Conservation (phyloP, 305 asterid species). For the Rubia occidens region DNA sequence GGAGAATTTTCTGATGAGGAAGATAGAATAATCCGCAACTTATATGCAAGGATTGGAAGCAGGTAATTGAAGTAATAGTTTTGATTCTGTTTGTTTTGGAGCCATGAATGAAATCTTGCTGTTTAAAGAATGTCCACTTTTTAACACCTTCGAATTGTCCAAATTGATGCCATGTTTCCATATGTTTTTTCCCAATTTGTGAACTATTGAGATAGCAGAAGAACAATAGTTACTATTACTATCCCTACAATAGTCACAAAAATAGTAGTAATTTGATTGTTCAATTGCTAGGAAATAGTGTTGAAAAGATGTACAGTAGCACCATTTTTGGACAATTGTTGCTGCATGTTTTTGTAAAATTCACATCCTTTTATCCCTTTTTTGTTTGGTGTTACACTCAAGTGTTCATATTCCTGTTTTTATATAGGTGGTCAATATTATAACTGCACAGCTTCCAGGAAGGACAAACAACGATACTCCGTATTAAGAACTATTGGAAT, state of each 20-base stretch:
- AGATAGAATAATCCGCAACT: constrained; percentile 24
- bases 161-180: constrained; percentile 4
- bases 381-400: not conserved
- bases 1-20: constrained; percentile 47
- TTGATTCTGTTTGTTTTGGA: not conserved
- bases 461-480: not conserved
- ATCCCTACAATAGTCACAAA: not conserved
- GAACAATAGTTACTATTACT: not conserved
- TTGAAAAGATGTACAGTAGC: constrained; percentile 1
- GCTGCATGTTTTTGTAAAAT: constrained; percentile 31
- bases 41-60: no score
- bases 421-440: constrained; percentile 62
- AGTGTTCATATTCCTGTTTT: not conserved
- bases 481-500: constrained; percentile 85
- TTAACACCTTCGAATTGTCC: constrained; percentile 5
- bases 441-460: constrained; percentile 68
- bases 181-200: constrained; percentile 12
- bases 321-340: constrained; percentile 24
- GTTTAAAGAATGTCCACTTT: constrained; percentile 2
- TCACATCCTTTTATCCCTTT: constrained; percentile 11
- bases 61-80: not conserved
- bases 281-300: not conserved
- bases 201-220: constrained; percentile 19
- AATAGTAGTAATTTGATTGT: no score
- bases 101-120: not conserved